These are phyloP conservation scores for Aquilaria malaccensis DNA, from an alignment of 345 rosid species.

Conservation along the genomic window DNA sequence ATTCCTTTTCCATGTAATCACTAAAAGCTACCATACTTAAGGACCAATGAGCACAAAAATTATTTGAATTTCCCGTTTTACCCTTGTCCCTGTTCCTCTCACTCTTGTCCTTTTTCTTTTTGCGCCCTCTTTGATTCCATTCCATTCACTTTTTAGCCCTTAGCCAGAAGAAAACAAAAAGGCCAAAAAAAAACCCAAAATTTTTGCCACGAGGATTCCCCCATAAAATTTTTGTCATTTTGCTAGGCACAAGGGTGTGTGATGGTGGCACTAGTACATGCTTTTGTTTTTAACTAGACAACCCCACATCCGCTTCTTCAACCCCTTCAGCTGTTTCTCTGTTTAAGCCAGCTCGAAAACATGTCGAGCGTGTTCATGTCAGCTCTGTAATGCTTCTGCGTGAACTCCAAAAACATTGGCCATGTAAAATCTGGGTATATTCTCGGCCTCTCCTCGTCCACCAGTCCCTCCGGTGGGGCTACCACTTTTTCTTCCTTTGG, in stretches of 20 bases:
- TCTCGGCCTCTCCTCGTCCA: slow-evolving; percentile 47
- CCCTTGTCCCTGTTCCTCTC: slow-evolving; percentile 1
- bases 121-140: no score
- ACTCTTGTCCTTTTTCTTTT: slow-evolving; percentile 12
- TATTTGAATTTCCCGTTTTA: no score
- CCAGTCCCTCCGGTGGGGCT: slow-evolving; percentile 65
- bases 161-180: slow-evolving; percentile 3
- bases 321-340: slow-evolving; percentile 26
- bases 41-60: slow-evolving; percentile 14
- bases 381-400: slow-evolving; percentile 83
- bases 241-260: slow-evolving; percentile 10
- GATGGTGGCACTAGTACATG: not conserved
- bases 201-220: not conserved
- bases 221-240: slow-evolving; percentile 15
- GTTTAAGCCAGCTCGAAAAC: slow-evolving; percentile 56
- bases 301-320: slow-evolving; percentile 10
- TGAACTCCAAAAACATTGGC: slow-evolving; percentile 73
- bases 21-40: slow-evolving; percentile 1
- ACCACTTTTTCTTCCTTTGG: slow-evolving; percentile 75
- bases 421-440: slow-evolving; percentile 83
- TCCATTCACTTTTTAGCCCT: slow-evolving; percentile 1
- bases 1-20: slow-evolving; percentile 11
- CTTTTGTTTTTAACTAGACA: not conserved
- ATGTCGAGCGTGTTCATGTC: slow-evolving; percentile 79
- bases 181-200: no score